Evolutionary conservation across 768 basidiomycete genomes (phyloP), one percentile per base, ranked within the genome.

Genomic region (Aureoboletus auriporus): DNA sequence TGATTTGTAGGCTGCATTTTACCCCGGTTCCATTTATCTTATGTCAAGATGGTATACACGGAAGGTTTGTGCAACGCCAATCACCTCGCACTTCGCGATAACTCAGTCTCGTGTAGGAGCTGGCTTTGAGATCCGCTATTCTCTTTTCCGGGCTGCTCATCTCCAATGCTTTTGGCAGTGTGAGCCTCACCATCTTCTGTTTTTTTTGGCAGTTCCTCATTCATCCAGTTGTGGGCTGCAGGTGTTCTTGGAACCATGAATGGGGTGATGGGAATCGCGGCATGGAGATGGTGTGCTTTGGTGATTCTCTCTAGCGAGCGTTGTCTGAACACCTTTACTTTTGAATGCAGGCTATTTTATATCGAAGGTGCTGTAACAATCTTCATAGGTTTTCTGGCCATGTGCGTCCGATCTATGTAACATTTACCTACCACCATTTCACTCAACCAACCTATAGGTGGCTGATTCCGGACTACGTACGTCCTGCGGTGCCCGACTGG

Each of bases 351-450:
- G 86, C 60, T 88, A 41, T 88, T 88, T 61, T 84, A 76, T 58
- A 83, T 86, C 42, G 86, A 84, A 67, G 86, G 86, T 8, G 68
- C 78, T 1, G 72, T 84, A 11, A 88, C 85, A 0, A 77, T 86
- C 50, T 57, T 71, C 39, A 64, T 86, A 39, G 83, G 83, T 3
- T 66, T 84, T 34, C 47, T 73, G 12, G 69, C 75, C 46, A 77
- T 83, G 82, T 83, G 46, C 7, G 58, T 52, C 20, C 6, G 1
- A 20, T 36, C 11, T 12, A 6, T 16, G 17, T 27, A 5, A 20
- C 31, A 4, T 3, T 29, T 7, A 12, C 27, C 13, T n/a, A 6
- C 10, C 7, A 20, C 17, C n/a, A 2, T 40, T 47, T 30, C 29
- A 46, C 42, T 40, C n/a, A 42, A 38, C 17, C 23, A 30, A 30